Conservation (phyloP, 1,284 basidiomycete species). For the Puccinia triticina region DNA sequence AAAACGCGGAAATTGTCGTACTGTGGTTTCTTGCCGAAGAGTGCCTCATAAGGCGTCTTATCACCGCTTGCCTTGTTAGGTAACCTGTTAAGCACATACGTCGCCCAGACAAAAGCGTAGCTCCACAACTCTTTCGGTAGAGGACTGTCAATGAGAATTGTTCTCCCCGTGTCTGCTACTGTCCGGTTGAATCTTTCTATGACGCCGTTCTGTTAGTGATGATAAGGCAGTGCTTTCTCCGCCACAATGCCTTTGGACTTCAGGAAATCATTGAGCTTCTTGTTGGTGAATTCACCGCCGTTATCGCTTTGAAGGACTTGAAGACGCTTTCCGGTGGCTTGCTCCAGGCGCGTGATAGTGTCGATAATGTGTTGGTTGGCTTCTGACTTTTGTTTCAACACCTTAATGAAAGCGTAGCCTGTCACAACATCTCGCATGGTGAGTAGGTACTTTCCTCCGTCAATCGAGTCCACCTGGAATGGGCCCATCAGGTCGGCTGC, state of each 20-base stretch:
- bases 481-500: constrained; percentile 10
- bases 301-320: too few species aligned
- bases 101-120: neutral
- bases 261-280: neutral
- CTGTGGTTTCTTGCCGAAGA: constrained; percentile 2
- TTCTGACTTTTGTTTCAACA: neutral
- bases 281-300: neutral
- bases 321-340: too few species aligned
- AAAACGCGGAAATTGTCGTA: neutral
- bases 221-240: neutral
- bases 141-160: neutral
- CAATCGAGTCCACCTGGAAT: neutral
- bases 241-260: neutral
- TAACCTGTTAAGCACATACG: neutral
- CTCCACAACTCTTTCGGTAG: neutral
- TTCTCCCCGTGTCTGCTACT: neutral
- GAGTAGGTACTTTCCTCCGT: neutral
- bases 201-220: constrained; percentile 20
- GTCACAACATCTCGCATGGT: neutral
- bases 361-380: neutral
- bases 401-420: neutral
- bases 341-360: too few species aligned
- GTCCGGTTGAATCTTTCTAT: neutral
- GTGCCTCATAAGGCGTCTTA: neutral
- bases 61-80: neutral